Evolutionary conservation across 345 rosid species (phyloP).

Genomic region (Anacardium occidentale): DNA sequence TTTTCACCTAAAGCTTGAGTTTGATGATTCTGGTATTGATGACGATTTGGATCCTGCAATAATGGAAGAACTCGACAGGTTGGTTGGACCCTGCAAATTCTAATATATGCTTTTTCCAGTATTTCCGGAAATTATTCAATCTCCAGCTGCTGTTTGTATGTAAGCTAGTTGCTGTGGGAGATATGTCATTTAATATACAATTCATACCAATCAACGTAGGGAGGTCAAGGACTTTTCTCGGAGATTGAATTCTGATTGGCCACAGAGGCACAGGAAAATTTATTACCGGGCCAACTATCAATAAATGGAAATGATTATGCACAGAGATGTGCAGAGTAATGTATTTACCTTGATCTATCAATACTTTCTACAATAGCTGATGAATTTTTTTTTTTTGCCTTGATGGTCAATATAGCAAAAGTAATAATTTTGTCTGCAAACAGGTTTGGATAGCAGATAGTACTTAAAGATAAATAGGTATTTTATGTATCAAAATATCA

Average conservation of each 20-base stretch:
- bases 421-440: background rate
- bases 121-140: background rate
- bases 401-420: background rate
- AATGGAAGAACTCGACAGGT: constrained; percentile 67
- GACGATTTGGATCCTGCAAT: constrained; percentile 61
- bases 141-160: background rate
- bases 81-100: constrained; percentile 8
- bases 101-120: background rate
- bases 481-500: background rate
- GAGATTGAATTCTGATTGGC: constrained; percentile 69
- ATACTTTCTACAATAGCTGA: background rate
- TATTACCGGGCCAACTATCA: constrained; percentile 43
- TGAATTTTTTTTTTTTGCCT: background rate
- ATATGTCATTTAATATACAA: background rate
- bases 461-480: background rate
- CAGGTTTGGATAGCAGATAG: constrained; percentile 24
- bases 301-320: constrained; percentile 39
- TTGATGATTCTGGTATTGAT: constrained; percentile 51
- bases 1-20: constrained; percentile 43
- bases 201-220: constrained; percentile 26
- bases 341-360: constrained; percentile 2
- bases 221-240: constrained; percentile 73
- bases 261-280: constrained; percentile 61
- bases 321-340: constrained; percentile 36
- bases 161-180: background rate